Evolutionary conservation across 2,329 filamentous ascomycete genomes (phyloP).

Genomic region (Fusarium algeriense): DNA sequence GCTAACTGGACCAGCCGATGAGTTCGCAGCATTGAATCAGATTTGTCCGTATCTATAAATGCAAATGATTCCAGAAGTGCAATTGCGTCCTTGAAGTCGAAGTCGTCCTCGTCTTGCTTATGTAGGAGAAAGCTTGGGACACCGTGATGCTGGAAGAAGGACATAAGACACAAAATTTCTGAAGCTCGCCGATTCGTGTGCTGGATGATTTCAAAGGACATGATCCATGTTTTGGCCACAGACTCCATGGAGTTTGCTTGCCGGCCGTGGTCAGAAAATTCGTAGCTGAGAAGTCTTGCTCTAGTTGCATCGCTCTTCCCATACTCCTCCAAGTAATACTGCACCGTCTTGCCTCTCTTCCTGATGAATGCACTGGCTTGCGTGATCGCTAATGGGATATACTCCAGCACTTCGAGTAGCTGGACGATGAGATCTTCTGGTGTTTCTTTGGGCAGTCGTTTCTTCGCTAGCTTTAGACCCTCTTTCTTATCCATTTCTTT

Average conservation of each 20-base stretch:
- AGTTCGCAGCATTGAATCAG: neutral
- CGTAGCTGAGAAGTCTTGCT: neutral
- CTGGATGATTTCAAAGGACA: neutral
- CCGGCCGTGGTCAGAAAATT: neutral
- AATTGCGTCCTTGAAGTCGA: neutral
- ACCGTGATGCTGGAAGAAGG: neutral
- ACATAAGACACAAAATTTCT: neutral
- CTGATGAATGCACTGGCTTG: neutral
- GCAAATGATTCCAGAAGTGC: neutral
- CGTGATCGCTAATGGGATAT: slow-evolving; percentile 1
- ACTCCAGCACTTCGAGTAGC: neutral
- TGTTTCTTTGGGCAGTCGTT: neutral
- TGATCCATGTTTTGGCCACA: neutral
- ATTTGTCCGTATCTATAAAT: neutral
- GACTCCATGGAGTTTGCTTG: slow-evolving; percentile 2
- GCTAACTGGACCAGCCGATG: neutral
- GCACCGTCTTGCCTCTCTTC: neutral
- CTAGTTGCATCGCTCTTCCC: neutral
- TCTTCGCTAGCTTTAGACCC: neutral
- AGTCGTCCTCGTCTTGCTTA: neutral
- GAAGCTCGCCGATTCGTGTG: neutral
- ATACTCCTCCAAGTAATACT: neutral
- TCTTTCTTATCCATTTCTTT: neutral
- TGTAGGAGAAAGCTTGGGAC: neutral
- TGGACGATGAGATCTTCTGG: neutral